Evolutionary conservation across 805 yeast species (phyloP), one percentile per base, ranked within the genome.

Genomic region (Ogataea thermomethanolica): DNA sequence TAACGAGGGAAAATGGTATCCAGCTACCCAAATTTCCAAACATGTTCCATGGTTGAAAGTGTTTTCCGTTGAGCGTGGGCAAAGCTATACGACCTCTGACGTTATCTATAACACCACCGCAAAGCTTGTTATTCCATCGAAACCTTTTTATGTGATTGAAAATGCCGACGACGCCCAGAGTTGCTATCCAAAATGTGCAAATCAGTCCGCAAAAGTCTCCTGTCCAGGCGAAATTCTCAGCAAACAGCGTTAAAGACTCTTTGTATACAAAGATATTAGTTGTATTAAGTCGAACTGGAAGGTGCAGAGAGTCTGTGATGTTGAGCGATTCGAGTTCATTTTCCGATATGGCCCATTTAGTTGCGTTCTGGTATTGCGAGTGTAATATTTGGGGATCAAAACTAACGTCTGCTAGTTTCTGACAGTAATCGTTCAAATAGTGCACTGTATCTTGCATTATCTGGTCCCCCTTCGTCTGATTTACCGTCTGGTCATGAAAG

Each of bases 181-280:
- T 28, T 0, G 45, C 11, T 3, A 51, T 12, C 64, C 64, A 59
- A 28, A 41, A 59, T 3, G 43, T n/a, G 37, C 55, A 51, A 9
- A 45, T 15, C 4, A 51, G 13, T 26, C 46, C 37, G 20, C 55
- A 43, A 25, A 44, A 45, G 7, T 28, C 41, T 1, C 44, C 13
- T 0, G 58, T 41, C 13, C 39, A 30, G 11, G 43, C 35, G 7
- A 57, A 29, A 23, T 54, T 55, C 5, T 45, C 45, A 28, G 52
- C 50, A 35, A 53, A 58, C n/a, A 32, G 12, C n/a, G 27, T 9
- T 37, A 47, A 56, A 21, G 59, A 55, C 5, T 30, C 22, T 7
- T 38, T 37, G 30, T 44, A 49, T 4, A 37, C 20, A 8, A n/a
- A 15, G 7, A 50, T 33, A 7, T 17, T 20, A 1, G 37, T 26